These are phyloP conservation scores for Candida jianshihensis DNA, from an alignment of 805 yeast genomes.

Conservation along the genomic window DNA sequence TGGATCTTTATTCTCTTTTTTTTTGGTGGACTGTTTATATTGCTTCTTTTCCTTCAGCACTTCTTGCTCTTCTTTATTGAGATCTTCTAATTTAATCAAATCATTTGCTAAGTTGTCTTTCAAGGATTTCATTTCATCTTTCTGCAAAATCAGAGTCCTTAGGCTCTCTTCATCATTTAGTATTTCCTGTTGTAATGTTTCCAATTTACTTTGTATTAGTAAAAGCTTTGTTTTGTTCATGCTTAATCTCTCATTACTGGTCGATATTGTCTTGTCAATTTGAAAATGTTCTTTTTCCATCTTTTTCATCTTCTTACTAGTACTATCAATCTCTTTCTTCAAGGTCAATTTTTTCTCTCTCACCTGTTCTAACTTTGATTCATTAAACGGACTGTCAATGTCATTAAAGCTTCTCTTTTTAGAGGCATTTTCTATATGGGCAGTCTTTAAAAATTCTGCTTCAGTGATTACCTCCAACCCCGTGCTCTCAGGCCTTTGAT, in stretches of 20 bases:
- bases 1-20: conserved; percentile 2
- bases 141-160: neutral
- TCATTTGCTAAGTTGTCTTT: conserved; percentile 7
- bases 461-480: conserved; percentile 1
- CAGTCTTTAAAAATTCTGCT: neutral
- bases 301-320: neutral
- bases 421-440: neutral
- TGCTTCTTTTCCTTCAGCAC: conserved; percentile 1
- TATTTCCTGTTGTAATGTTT: neutral
- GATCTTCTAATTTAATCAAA: conserved; percentile 9
- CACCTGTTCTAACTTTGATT: neutral
- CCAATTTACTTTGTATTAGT: neutral
- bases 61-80: neutral
- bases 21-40: too few relatives aligned
- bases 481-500: too few relatives aligned
- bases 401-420: conserved; percentile 4
- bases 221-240: neutral
- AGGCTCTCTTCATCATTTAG: neutral
- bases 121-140: conserved; percentile 1
- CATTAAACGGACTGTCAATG: neutral
- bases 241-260: neutral
- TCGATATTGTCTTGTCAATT: neutral
- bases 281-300: neutral
- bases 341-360: conserved; percentile 1
- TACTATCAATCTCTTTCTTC: neutral